A percentile compares a stretch with the other conserved stretches of the same genome.
phyloP scores from a whole-genome alignment of 495 filamentous ascomycete species.

The Xylaria venustula region DNA sequence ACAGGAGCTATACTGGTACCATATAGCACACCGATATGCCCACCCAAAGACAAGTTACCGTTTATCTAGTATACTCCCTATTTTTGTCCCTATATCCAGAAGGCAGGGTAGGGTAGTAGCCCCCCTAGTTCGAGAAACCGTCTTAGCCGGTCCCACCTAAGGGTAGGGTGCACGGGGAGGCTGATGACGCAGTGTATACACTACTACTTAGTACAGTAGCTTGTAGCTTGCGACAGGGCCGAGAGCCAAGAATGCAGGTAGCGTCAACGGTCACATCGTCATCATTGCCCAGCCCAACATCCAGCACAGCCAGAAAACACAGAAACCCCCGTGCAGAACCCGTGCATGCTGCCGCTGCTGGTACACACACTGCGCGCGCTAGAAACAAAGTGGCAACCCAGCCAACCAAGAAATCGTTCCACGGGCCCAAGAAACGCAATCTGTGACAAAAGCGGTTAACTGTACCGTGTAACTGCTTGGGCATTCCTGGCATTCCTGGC shows the following conservation, averaged over 20 bases:
- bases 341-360: too few relatives aligned
- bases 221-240: background rate
- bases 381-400: constrained; percentile 10
- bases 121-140: background rate
- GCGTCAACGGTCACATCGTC: constrained; percentile 5
- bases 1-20: too few relatives aligned
- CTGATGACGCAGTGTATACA: constrained; percentile 4
- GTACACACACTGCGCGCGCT: background rate
- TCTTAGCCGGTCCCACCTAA: background rate
- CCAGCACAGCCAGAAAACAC: too few relatives aligned
- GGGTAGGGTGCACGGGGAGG: background rate
- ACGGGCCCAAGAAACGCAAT: constrained; percentile 3
- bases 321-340: too few relatives aligned
- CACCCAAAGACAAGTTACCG: too few relatives aligned
- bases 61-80: too few relatives aligned
- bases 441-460: background rate
- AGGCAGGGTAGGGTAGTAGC: too few relatives aligned
- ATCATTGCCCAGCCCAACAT: constrained; percentile 1
- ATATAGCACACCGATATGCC: too few relatives aligned
- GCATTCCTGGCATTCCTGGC: background rate
- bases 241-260: background rate
- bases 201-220: too few relatives aligned
- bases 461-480: background rate
- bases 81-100: too few relatives aligned
- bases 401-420: constrained; percentile 6